Percentiles rank a stretch among this genome's conserved stretches.
These are phyloP conservation scores for Tetrahymena elliotti DNA, from an alignment of 73 alveolate genomes.

Conservation along the genomic window DNA sequence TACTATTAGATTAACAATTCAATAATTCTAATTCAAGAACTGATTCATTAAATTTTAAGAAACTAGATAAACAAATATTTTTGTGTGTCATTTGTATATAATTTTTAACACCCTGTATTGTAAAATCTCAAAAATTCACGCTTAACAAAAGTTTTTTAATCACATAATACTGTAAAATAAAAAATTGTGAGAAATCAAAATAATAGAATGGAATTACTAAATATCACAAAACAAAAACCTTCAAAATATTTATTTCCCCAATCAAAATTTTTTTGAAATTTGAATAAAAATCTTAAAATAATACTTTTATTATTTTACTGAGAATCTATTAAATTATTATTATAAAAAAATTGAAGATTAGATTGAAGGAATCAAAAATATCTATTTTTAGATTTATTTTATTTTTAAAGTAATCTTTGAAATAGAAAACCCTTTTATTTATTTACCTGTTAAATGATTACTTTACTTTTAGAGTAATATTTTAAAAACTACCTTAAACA, in stretches of 20 bases:
- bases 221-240: not conserved
- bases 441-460: not conserved
- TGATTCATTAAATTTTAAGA: not conserved
- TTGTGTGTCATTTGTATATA: not conserved
- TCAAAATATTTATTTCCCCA: not conserved
- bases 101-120: too few species aligned
- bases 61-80: too few species aligned
- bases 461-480: not conserved
- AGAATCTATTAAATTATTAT: not conserved
- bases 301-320: not conserved
- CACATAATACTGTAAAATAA: not conserved
- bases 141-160: too few species aligned
- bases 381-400: too few species aligned
- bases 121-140: not conserved
- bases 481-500: not conserved
- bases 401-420: too few species aligned
- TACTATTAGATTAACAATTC: not conserved
- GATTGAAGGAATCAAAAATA: not conserved
- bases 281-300: too few species aligned
- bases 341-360: too few species aligned
- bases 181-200: too few species aligned
- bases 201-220: not conserved
- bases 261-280: not conserved
- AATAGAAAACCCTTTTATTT: too few species aligned
- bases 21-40: not conserved